phyloP scores from a whole-genome alignment of 1,284 basidiomycete species.

The Pseudozyma sp. region DNA sequence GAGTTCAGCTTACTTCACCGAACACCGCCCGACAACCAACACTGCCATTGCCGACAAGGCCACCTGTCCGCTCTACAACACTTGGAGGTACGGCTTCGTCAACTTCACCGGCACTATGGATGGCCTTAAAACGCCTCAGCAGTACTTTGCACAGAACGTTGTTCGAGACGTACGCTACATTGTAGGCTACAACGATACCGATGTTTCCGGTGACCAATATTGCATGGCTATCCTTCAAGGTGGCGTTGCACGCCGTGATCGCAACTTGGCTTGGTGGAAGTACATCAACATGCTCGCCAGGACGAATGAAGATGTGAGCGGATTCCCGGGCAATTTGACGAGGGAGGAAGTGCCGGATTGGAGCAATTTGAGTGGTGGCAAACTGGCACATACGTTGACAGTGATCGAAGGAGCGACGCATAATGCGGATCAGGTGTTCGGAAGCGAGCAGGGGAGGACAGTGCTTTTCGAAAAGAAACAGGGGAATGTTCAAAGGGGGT shows the following conservation, averaged over 20 bases:
- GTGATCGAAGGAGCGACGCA: slow-evolving; percentile 62
- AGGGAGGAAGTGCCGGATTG: slow-evolving; percentile 56
- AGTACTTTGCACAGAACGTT: slow-evolving; percentile 61
- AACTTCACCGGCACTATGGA: slow-evolving; percentile 57
- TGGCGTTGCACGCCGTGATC: slow-evolving; percentile 56
- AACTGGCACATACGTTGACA: slow-evolving; percentile 53
- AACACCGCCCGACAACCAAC: slow-evolving; percentile 56
- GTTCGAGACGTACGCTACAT: slow-evolving; percentile 63
- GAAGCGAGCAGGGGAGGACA: slow-evolving; percentile 51
- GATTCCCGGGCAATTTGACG: slow-evolving; percentile 56
- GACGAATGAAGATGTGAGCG: slow-evolving; percentile 53
- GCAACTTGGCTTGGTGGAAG: slow-evolving; percentile 66
- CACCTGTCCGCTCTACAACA: slow-evolving; percentile 58
- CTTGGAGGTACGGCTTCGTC: slow-evolving; percentile 66
- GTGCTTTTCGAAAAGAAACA: slow-evolving; percentile 54
- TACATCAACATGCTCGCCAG: slow-evolving; percentile 63
- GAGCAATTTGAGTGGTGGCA: slow-evolving; percentile 42
- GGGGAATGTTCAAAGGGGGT: slow-evolving; percentile 53
- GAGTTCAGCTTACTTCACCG: slow-evolving; percentile 60
- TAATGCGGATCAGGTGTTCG: slow-evolving; percentile 59
- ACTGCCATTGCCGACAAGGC: slow-evolving; percentile 42
- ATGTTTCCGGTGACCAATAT: slow-evolving; percentile 57
- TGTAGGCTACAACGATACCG: slow-evolving; percentile 59
- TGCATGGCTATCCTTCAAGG: slow-evolving; percentile 67
- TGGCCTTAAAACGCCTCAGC: slow-evolving; percentile 43